Conservation (phyloP, 2,329 filamentous ascomycete species). For the Verticillium zaregamsianum region DNA sequence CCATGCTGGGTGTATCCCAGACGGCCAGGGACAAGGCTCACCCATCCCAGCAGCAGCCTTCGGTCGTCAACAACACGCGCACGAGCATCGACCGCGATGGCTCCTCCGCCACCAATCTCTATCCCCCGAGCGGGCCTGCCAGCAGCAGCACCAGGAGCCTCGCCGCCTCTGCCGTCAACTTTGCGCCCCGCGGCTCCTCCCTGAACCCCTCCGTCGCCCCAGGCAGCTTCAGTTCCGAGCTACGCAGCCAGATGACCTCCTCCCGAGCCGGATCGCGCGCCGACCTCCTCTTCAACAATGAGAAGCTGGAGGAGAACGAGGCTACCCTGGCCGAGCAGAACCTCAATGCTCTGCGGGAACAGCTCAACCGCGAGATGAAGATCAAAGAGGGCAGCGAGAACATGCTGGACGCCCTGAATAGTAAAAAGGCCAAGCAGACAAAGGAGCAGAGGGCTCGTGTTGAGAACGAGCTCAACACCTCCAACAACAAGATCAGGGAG, state of each 20-base stretch:
- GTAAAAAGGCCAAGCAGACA: conserved; percentile 92
- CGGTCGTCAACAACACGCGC: conserved; percentile 32
- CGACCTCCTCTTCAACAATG: conserved; percentile 44
- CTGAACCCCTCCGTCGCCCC: conserved; percentile 67
- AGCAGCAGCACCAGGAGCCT: conserved; percentile 33
- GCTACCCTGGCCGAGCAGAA: conserved; percentile 62
- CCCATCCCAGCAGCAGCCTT: conserved; percentile 34
- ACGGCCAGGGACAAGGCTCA: conserved; percentile 51
- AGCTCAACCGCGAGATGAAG: conserved; percentile 92
- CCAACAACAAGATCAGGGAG: conserved; percentile 68
- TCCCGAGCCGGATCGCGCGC: conserved; percentile 60
- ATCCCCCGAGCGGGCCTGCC: conserved; percentile 31
- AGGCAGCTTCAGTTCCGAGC: conserved; percentile 85
- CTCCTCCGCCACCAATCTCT: conserved; percentile 33
- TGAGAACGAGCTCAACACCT: conserved; percentile 85
- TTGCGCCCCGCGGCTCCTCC: conserved; percentile 63
- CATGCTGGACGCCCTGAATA: conserved; percentile 88
- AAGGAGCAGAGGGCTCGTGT: conserved; percentile 77
- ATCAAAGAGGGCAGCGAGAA: conserved; percentile 98
- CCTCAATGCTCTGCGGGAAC: conserved; percentile 72
- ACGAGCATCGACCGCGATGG: conserved; percentile 55
- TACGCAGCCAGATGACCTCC: conserved; percentile 67
- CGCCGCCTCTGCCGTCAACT: conserved; percentile 54
- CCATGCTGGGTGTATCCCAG: conserved; percentile 50
- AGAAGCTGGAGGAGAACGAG: conserved; percentile 62